These are phyloP conservation scores for Cryphonectria parasitica DNA, from an alignment of 2,329 filamentous ascomycete genomes.

Conservation along the genomic window DNA sequence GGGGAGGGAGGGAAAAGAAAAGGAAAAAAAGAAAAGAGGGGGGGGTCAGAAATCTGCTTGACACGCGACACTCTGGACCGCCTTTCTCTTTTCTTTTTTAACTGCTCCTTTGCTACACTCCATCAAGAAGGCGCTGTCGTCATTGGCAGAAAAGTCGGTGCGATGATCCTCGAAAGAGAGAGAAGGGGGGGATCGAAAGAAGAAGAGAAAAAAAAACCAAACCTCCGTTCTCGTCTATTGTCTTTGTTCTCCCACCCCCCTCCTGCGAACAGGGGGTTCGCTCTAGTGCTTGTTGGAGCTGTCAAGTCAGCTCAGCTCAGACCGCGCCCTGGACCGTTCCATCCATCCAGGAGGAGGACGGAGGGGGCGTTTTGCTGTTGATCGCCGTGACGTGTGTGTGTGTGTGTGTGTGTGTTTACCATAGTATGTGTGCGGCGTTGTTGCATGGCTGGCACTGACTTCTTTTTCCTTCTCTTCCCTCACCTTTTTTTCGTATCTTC, in stretches of 20 bases:
- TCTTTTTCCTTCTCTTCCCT: neutral
- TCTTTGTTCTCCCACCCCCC: neutral
- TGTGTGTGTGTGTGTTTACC: neutral
- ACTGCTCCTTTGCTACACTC: neutral
- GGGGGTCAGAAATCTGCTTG: neutral
- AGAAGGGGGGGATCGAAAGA: too few relatives aligned
- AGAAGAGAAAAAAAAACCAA: neutral
- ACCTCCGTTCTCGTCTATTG: neutral
- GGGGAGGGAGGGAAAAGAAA: neutral
- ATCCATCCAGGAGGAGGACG: neutral
- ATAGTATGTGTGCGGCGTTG: neutral
- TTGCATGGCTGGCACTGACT: slow-evolving; percentile 1
- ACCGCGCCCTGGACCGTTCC: neutral
- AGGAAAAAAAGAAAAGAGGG: neutral
- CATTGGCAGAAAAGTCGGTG: neutral
- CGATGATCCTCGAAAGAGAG: neutral
- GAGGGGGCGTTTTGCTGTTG: neutral
- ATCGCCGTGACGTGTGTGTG: neutral
- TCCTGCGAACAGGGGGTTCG: neutral
- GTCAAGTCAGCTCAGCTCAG: slow-evolving; percentile 2
- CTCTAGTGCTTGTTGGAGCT: neutral
- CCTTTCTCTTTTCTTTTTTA: neutral
- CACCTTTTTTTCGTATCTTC: too few relatives aligned
- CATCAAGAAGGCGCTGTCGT: neutral
- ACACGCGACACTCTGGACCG: neutral